Evolutionary conservation across 495 filamentous ascomycete genomes (phyloP).

Genomic region (Tuber magnatum): DNA sequence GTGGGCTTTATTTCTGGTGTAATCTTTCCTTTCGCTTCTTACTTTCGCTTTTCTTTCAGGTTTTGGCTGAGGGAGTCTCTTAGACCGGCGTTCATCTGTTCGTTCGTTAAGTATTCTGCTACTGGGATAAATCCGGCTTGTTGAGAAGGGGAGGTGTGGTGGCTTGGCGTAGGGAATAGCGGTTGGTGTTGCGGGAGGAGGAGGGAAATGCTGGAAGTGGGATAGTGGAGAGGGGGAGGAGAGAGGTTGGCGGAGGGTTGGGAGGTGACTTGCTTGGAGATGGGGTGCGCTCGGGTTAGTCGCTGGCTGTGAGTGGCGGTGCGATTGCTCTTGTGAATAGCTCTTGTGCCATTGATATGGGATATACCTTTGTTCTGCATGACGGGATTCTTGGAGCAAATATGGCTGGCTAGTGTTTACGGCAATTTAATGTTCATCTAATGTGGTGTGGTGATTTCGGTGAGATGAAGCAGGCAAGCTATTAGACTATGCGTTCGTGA

Average conservation of each 20-base stretch:
- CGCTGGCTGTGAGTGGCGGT: not conserved
- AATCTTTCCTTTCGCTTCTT: conserved; percentile 22
- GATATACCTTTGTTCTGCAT: not conserved
- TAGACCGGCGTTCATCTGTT: conserved; percentile 35
- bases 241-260: not conserved
- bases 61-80: conserved; percentile 26
- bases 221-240: not conserved
- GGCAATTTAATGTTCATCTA: not conserved
- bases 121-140: conserved; percentile 13
- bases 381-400: not conserved
- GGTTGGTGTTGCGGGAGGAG: not conserved
- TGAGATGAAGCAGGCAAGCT: too few species aligned
- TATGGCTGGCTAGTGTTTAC: not conserved
- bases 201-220: not conserved
- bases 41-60: conserved; percentile 30
- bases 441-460: not conserved
- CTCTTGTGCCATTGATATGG: not conserved
- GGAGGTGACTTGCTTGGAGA: not conserved
- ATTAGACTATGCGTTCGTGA: not conserved
- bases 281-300: not conserved
- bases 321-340: not conserved
- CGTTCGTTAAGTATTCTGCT: conserved; percentile 27
- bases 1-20: not conserved
- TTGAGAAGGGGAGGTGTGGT: not conserved
- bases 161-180: not conserved